phyloP scores from a whole-genome alignment of 148 eudicot genomes.

The Persicaria maculosa region DNA sequence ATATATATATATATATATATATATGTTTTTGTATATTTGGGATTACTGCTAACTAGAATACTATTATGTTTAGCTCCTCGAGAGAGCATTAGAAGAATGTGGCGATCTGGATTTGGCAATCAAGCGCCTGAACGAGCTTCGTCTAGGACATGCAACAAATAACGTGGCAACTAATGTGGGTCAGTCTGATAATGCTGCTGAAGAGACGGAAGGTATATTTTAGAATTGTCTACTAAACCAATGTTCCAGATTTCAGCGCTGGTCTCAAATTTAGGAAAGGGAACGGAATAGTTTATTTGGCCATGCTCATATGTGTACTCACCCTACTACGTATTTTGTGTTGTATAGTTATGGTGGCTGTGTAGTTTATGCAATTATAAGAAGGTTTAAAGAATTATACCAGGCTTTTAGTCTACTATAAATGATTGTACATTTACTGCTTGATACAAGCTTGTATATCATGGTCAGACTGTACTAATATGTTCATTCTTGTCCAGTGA shows the following conservation, averaged over 20 bases:
- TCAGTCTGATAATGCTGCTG: slow-evolving; percentile 15
- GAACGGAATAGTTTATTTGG: neutral
- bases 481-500: neutral
- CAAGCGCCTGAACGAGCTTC: slow-evolving; percentile 56
- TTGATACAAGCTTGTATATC: neutral
- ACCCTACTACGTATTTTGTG: too few relatives aligned
- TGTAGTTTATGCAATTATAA: neutral
- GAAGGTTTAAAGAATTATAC: neutral
- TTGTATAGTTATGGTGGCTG: too few relatives aligned
- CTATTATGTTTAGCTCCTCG: slow-evolving; percentile 39
- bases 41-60: neutral
- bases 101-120: slow-evolving; percentile 68
- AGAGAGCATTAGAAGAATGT: slow-evolving; percentile 55
- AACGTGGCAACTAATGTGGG: slow-evolving; percentile 13
- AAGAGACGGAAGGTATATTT: slow-evolving; percentile 41
- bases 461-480: neutral
- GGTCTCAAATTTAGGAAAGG: neutral
- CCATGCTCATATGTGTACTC: too few relatives aligned
- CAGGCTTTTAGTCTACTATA: neutral
- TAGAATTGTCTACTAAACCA: neutral
- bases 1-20: neutral
- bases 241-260: neutral
- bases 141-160: slow-evolving; percentile 31
- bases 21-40: neutral
- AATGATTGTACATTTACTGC: neutral